Conservation (phyloP, 2,329 filamentous ascomycete genomes). For the Coniosporium tulheliwenetii region DNA sequence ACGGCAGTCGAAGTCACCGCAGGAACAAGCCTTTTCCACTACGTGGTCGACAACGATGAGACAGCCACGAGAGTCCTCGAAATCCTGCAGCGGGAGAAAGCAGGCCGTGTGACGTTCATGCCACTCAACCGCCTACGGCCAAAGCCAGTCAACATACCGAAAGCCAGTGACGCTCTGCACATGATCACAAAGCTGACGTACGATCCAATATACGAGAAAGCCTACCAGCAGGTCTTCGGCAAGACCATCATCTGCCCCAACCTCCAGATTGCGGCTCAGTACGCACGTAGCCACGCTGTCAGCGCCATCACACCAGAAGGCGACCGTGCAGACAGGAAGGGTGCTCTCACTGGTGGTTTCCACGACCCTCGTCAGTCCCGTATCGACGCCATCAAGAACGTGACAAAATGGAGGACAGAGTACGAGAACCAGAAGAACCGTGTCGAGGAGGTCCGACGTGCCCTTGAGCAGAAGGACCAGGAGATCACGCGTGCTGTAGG, state of each 20-base stretch:
- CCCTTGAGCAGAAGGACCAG: conserved; percentile 70
- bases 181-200: conserved; percentile 75
- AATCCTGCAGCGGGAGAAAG: conserved; percentile 60
- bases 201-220: conserved; percentile 61
- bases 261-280: conserved; percentile 72
- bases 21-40: conserved; percentile 85
- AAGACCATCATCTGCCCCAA: conserved; percentile 91
- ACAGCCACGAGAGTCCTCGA: conserved; percentile 74
- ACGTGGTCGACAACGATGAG: conserved; percentile 81
- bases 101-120: conserved; percentile 87
- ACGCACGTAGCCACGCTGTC: conserved; percentile 79
- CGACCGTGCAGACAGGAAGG: conserved; percentile 87
- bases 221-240: conserved; percentile 89
- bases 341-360: conserved; percentile 88
- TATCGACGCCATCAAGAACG: conserved; percentile 64
- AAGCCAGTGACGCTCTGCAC: conserved; percentile 73
- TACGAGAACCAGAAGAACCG: conserved; percentile 52
- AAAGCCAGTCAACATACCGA: conserved; percentile 59
- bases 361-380: conserved; percentile 77
- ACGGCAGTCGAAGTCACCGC: conserved; percentile 87
- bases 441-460: conserved; percentile 47
- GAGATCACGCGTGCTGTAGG: conserved; percentile 78
- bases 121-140: conserved; percentile 70
- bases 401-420: conserved; percentile 60
- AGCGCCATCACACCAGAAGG: conserved; percentile 90